Percentiles rank a stretch among this genome's conserved stretches.
Evolutionary conservation across 345 rosid species (phyloP).

Genomic region (Citrus sinensis): DVS_A1.0 CM039162.1:24981001-24981500

Average conservation of each 20-base stretch:
- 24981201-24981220: not conserved
- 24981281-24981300: not conserved
- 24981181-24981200: not conserved
- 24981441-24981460: not conserved
- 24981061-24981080: slow-evolving; percentile 85
- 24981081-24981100: slow-evolving; percentile 81
- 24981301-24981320: not conserved
- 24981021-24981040: not conserved
- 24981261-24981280: not conserved
- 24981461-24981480: not conserved
- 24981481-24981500: not conserved
- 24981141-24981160: slow-evolving; percentile 80
- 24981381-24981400: not conserved
- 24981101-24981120: slow-evolving; percentile 87
- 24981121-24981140: slow-evolving; percentile 85
- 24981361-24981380: not conserved
- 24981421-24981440: not conserved
- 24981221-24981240: not conserved
- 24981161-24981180: slow-evolving; percentile 33
- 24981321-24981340: not conserved
- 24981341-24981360: not conserved
- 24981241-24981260: not conserved
- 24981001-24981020: slow-evolving; percentile 9
- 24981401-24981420: not conserved
- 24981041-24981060: slow-evolving; percentile 35